phyloP scores from a whole-genome alignment of 202 grass and related monocot species.

The Zoysia matrella region DNA sequence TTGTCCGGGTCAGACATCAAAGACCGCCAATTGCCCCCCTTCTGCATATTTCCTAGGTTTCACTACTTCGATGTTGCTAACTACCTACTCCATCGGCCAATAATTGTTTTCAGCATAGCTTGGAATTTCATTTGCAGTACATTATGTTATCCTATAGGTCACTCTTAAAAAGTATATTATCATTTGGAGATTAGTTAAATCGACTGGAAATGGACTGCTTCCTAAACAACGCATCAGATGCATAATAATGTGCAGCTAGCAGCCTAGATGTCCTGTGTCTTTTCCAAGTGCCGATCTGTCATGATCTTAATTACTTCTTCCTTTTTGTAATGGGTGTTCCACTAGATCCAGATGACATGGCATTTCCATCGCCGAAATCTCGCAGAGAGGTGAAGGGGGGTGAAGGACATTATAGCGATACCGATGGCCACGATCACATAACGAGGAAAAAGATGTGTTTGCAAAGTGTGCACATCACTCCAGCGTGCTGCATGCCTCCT shows the following conservation, averaged over 20 bases:
- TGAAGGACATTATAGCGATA: too few species aligned
- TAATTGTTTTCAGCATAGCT: neutral
- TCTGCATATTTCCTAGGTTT: slow-evolving; percentile 8
- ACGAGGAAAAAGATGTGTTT: too few species aligned
- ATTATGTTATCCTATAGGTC: neutral
- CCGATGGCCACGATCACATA: too few species aligned
- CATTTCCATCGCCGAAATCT: neutral
- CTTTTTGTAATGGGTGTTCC: neutral
- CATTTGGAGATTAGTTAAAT: neutral
- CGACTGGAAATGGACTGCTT: neutral
- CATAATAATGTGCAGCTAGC: neutral
- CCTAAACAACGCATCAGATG: neutral
- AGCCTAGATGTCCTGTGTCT: neutral
- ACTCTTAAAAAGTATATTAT: neutral
- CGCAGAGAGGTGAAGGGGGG: neutral
- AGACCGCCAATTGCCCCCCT: neutral
- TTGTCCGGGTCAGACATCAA: slow-evolving; percentile 9
- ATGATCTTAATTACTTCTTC: neutral
- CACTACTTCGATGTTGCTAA: neutral
- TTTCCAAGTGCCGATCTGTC: neutral
- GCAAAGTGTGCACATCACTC: too few species aligned
- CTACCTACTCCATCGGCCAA: neutral
- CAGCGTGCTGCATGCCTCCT: too few species aligned
- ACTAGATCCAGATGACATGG: neutral
- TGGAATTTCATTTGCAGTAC: too few species aligned